A percentile compares a stretch with the other conserved stretches of the same genome.
phyloP scores from a whole-genome alignment of 148 eudicot genomes.

The Vaccinium myrtillus region DNA sequence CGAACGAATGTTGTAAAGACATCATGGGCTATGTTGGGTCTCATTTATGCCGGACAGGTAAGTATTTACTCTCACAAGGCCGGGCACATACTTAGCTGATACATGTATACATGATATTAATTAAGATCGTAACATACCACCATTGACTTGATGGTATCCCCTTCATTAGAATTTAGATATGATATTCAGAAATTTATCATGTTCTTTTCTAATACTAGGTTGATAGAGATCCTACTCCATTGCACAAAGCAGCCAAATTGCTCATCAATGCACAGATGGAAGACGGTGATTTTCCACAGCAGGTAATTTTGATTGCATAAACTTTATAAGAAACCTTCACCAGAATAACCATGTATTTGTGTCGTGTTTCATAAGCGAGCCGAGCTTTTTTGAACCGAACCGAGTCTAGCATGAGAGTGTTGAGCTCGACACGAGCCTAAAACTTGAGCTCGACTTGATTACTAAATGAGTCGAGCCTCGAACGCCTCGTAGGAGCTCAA shows the following conservation, averaged over 20 bases:
- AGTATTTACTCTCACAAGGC: neutral
- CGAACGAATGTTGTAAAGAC: slow-evolving; percentile 36
- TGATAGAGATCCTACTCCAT: neutral
- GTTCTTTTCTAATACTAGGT: neutral
- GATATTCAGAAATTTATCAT: neutral
- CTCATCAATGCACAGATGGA: neutral
- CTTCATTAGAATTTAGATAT: neutral
- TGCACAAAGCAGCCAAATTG: neutral
- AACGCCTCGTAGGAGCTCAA: too few relatives aligned
- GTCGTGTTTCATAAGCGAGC: too few relatives aligned
- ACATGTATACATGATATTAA: too few relatives aligned
- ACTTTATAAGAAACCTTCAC: too few relatives aligned
- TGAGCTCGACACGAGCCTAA: too few relatives aligned
- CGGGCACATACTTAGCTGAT: neutral
- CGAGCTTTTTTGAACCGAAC: too few relatives aligned
- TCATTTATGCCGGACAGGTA: slow-evolving; percentile 33
- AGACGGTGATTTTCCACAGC: neutral
- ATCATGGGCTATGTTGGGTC: slow-evolving; percentile 43
- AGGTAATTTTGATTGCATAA: neutral
- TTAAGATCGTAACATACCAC: neutral
- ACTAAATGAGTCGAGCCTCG: too few relatives aligned
- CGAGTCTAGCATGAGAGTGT: too few relatives aligned
- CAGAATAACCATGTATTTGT: too few relatives aligned
- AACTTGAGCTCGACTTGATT: too few relatives aligned
- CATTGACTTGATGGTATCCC: too few relatives aligned